A percentile compares a stretch with the other conserved stretches of the same genome.
These are phyloP conservation scores for Dictyophora rubrovolvata DNA, from an alignment of 768 basidiomycete genomes.

Conservation along the genomic window DNA sequence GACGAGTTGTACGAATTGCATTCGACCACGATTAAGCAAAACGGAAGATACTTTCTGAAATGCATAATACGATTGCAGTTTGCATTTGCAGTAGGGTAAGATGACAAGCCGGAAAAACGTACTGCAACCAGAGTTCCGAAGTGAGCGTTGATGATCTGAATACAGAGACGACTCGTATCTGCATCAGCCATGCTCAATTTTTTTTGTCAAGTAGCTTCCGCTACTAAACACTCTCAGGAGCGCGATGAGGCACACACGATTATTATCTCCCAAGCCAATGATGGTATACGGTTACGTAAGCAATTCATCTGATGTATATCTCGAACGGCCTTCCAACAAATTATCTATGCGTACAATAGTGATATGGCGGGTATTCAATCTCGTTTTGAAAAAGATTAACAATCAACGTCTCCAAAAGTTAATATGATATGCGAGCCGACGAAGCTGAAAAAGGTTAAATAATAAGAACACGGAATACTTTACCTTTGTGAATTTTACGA, in stretches of 20 bases:
- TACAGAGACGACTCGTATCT: constrained; percentile 50
- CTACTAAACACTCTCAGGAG: neutral
- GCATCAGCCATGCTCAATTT: constrained; percentile 47
- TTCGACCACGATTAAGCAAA: constrained; percentile 72
- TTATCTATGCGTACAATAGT: neutral
- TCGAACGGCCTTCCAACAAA: too few species aligned
- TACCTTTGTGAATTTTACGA: neutral
- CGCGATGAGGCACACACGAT: too few species aligned
- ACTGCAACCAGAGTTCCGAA: constrained; percentile 62
- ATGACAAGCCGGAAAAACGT: constrained; percentile 17
- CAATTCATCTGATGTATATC: neutral
- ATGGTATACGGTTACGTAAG: neutral
- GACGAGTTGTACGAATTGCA: constrained; percentile 59
- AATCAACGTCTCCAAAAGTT: neutral
- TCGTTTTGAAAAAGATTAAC: neutral
- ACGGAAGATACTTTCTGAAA: constrained; percentile 59
- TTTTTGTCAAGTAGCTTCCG: neutral
- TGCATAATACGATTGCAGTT: neutral
- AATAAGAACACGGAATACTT: neutral
- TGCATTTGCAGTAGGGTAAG: neutral
- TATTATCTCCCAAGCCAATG: too few species aligned
- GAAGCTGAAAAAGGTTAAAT: neutral
- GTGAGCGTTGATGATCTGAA: constrained; percentile 51
- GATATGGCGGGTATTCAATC: neutral
- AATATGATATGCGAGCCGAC: neutral